These are phyloP conservation scores for Coprinopsis sp. DNA, from an alignment of 768 basidiomycete genomes.

Conservation along the genomic window DNA sequence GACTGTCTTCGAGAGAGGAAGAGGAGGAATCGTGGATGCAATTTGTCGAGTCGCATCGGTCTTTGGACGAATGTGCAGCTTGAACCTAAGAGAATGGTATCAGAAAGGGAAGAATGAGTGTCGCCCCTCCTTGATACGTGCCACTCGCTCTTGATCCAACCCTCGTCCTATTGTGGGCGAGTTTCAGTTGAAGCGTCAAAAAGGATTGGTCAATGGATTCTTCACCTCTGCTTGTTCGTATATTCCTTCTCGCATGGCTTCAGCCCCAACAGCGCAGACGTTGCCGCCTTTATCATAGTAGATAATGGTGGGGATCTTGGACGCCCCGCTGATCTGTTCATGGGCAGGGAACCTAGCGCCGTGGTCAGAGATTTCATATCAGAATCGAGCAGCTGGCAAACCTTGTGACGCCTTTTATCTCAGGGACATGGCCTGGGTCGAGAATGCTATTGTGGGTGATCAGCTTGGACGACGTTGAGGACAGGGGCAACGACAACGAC, in stretches of 20 bases:
- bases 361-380: background rate
- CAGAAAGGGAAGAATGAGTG: conserved; percentile 6
- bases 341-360: conserved; percentile 17
- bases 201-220: too few relatives aligned
- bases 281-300: conserved; percentile 24
- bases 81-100: conserved; percentile 15
- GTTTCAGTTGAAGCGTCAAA: too few relatives aligned
- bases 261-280: conserved; percentile 7
- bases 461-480: conserved; percentile 9
- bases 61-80: conserved; percentile 28
- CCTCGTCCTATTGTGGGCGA: too few relatives aligned
- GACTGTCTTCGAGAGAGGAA: conserved; percentile 37
- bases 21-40: conserved; percentile 24
- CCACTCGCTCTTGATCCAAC: conserved; percentile 12
- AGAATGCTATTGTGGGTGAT: conserved; percentile 24
- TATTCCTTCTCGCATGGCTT: conserved; percentile 8
- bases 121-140: conserved; percentile 12
- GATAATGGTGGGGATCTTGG: conserved; percentile 33
- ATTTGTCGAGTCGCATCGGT: conserved; percentile 12
- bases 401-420: conserved; percentile 37
- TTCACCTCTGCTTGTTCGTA: conserved; percentile 4
- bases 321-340: conserved; percentile 21
- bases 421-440: conserved; percentile 25
- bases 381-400: conserved; percentile 18
- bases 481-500: background rate